Evolutionary conservation across 2,329 filamentous ascomycete genomes (phyloP).

Genomic region (Diaporthe sp.): DNA sequence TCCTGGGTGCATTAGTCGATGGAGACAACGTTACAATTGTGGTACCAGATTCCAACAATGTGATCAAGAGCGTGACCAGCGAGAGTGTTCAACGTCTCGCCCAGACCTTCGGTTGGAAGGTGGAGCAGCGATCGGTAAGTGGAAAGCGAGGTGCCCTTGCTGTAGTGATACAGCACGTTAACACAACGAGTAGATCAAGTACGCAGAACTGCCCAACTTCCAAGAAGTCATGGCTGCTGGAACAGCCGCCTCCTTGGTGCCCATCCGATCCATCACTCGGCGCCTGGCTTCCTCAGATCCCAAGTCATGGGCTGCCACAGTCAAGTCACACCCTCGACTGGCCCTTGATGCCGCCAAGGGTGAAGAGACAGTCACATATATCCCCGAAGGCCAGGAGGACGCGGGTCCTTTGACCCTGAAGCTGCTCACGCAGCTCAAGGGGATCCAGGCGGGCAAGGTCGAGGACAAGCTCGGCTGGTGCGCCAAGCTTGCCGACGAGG

Average conservation of each 20-base stretch:
- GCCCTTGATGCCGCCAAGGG: slow-evolving; percentile 51
- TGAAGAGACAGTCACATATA: slow-evolving; percentile 69
- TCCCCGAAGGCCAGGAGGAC: slow-evolving; percentile 71
- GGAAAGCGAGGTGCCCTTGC: not conserved
- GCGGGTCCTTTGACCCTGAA: slow-evolving; percentile 81
- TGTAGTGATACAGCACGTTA: not conserved
- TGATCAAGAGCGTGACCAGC: slow-evolving; percentile 89
- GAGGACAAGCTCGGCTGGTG: slow-evolving; percentile 85
- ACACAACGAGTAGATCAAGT: slow-evolving; percentile 68
- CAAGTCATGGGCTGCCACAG: slow-evolving; percentile 55
- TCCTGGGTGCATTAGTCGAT: slow-evolving; percentile 81
- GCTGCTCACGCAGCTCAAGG: slow-evolving; percentile 83
- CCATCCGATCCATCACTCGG: slow-evolving; percentile 91
- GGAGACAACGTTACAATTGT: slow-evolving; percentile 76
- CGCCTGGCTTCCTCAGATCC: slow-evolving; percentile 57
- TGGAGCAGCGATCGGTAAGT: slow-evolving; percentile 80
- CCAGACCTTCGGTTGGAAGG: slow-evolving; percentile 83
- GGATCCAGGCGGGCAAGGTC: slow-evolving; percentile 85
- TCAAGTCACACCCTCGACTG: slow-evolving; percentile 55
- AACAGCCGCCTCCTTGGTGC: slow-evolving; percentile 91
- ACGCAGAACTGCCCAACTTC: slow-evolving; percentile 67
- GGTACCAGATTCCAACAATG: slow-evolving; percentile 88
- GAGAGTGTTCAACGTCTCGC: slow-evolving; percentile 84
- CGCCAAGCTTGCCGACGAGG: slow-evolving; percentile 59
- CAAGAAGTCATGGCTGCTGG: slow-evolving; percentile 90